Conservation (phyloP, 164 flowering plant species). For the Tetracentron sinense region DNA sequence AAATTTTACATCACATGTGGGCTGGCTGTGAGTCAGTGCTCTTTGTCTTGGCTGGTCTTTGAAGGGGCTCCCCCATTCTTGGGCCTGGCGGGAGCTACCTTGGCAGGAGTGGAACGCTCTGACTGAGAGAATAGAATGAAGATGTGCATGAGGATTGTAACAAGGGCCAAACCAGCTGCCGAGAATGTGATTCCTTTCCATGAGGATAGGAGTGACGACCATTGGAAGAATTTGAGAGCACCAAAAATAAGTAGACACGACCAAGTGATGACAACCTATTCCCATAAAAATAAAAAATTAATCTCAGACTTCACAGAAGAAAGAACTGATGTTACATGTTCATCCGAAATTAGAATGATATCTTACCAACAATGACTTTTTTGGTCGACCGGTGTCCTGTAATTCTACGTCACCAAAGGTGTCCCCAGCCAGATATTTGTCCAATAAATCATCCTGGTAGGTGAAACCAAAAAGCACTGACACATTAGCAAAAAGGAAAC, state of each 20-base stretch:
- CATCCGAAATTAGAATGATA: no score
- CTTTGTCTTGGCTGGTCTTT: slow-evolving; percentile 17
- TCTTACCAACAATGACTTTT: slow-evolving; percentile 59
- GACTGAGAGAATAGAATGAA: slow-evolving; percentile 64
- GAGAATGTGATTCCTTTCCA: slow-evolving; percentile 57
- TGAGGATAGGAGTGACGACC: slow-evolving; percentile 49
- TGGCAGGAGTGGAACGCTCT: slow-evolving; percentile 48
- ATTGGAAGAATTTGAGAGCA: slow-evolving; percentile 30
- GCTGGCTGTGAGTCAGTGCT: background rate
- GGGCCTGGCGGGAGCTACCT: slow-evolving; percentile 19
- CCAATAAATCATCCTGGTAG: slow-evolving; percentile 67
- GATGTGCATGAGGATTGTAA: slow-evolving; percentile 58
- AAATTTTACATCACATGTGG: background rate
- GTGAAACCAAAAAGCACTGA: background rate
- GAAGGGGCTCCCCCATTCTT: slow-evolving; percentile 20
- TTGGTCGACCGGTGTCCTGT: slow-evolving; percentile 51
- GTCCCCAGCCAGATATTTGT: slow-evolving; percentile 45
- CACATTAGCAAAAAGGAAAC: background rate
- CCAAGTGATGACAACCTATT: slow-evolving; percentile 58
- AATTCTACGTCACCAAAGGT: slow-evolving; percentile 43
- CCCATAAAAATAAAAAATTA: background rate
- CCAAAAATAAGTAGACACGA: slow-evolving; percentile 35
- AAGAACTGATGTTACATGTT: background rate
- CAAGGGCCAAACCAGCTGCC: slow-evolving; percentile 37
- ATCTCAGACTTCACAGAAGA: background rate